These are phyloP conservation scores for Amanita inopinata DNA, from an alignment of 768 basidiomycete genomes.

Conservation along the genomic window DNA sequence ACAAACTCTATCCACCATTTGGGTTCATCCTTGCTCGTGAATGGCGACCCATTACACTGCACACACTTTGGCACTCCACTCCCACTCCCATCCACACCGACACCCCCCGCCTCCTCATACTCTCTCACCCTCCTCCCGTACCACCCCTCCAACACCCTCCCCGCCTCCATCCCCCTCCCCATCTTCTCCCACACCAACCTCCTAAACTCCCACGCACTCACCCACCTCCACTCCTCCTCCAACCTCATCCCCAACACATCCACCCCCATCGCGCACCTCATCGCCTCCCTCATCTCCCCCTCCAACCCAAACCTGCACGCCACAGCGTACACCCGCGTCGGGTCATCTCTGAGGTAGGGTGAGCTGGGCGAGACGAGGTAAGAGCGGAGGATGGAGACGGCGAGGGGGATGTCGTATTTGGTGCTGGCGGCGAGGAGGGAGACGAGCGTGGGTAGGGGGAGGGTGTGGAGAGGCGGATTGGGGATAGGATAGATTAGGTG, in stretches of 20 bases:
- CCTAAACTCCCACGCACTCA: slow-evolving; percentile 62
- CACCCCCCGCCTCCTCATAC: not conserved
- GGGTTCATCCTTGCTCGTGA: slow-evolving; percentile 38
- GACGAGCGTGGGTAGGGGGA: slow-evolving; percentile 38
- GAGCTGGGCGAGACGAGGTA: slow-evolving; percentile 34
- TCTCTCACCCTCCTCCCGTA: not conserved
- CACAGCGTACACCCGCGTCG: slow-evolving; percentile 61
- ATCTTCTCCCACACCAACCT: slow-evolving; percentile 53
- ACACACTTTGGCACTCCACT: slow-evolving; percentile 41
- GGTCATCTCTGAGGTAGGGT: slow-evolving; percentile 34
- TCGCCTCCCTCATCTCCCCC: slow-evolving; percentile 53
- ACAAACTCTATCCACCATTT: slow-evolving; percentile 65
- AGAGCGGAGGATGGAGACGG: slow-evolving; percentile 37
- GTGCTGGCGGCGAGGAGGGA: slow-evolving; percentile 40
- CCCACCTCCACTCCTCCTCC: slow-evolving; percentile 52
- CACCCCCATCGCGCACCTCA: slow-evolving; percentile 42
- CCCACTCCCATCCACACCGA: not conserved
- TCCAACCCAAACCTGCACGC: slow-evolving; percentile 58
- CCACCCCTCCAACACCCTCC: slow-evolving; percentile 21
- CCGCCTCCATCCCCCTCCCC: slow-evolving; percentile 38
- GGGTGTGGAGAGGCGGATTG: slow-evolving; percentile 37
- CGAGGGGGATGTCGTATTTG: slow-evolving; percentile 54
- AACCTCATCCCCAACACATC: slow-evolving; percentile 49
- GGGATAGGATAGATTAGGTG: slow-evolving; percentile 54
- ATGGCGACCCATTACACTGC: slow-evolving; percentile 49